phyloP scores from a whole-genome alignment of 78 protist species.

The Dictyostelium discoideum region DNA sequence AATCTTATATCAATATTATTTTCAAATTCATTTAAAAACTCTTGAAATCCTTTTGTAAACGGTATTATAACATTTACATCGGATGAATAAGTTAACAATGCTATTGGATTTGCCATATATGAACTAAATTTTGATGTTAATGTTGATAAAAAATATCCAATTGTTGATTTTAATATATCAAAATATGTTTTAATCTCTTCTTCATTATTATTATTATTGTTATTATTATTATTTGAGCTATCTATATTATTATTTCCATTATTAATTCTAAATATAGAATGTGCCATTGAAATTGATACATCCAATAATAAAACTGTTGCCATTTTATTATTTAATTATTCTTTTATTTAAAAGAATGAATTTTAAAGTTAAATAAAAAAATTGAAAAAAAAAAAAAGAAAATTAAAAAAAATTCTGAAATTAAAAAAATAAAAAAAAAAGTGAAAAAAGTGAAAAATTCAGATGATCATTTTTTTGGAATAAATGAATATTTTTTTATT shows the following conservation, averaged over 20 bases:
- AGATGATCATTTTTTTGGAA: no score
- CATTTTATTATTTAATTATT: not conserved
- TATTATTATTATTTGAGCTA: no score
- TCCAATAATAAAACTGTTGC: slow-evolving; percentile 20
- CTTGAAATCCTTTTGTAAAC: slow-evolving; percentile 23
- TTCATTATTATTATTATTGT: not conserved
- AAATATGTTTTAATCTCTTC: not conserved
- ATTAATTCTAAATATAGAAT: not conserved
- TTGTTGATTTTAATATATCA: slow-evolving; percentile 18
- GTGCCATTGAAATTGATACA: slow-evolving; percentile 34
- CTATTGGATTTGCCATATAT: slow-evolving; percentile 26
- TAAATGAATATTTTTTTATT: no score
- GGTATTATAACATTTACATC: not conserved
- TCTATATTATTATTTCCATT: not conserved
- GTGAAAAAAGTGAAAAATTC: no score
- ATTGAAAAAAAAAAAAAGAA: not conserved
- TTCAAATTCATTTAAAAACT: not conserved
- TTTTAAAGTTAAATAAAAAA: not conserved
- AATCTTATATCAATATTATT: slow-evolving; percentile 9
- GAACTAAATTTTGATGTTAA: slow-evolving; percentile 13
- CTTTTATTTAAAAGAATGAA: not conserved
- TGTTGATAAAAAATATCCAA: not conserved
- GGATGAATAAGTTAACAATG: slow-evolving; percentile 43
- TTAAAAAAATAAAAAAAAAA: no score
- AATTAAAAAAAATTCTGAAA: not conserved